Conservation (phyloP, 2,329 filamentous ascomycete species). For the Lachnellula subtilissima region DNA sequence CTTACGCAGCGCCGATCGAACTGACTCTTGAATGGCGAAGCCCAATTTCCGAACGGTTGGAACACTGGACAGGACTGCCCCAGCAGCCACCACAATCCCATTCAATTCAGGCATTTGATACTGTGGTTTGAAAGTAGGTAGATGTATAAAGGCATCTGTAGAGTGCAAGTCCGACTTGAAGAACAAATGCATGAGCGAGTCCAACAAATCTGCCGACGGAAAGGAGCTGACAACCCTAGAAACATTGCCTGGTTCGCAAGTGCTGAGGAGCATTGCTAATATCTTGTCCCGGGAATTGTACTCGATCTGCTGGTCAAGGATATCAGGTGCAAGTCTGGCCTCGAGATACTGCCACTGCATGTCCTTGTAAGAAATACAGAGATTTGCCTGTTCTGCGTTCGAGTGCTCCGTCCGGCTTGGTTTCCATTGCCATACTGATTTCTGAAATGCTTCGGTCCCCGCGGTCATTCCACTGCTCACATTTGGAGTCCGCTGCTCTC, state of each 20-base stretch:
- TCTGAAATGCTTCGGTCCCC: conserved; percentile 11
- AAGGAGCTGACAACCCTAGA: conserved; percentile 14
- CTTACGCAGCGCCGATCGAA: conserved; percentile 10
- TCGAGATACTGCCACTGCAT: conserved; percentile 2
- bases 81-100: conserved; percentile 13
- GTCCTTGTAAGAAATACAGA: conserved; percentile 6
- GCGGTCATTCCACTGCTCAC: background rate
- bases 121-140: conserved; percentile 10
- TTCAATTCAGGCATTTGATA: conserved; percentile 11
- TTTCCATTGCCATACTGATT: conserved; percentile 14
- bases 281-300: conserved; percentile 17
- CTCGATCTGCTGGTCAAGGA: conserved; percentile 5
- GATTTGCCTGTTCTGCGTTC: conserved; percentile 7
- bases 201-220: conserved; percentile 18
- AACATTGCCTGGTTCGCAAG: background rate
- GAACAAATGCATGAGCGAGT: conserved; percentile 18
- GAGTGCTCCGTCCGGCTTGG: conserved; percentile 10
- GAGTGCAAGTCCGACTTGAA: conserved; percentile 5
- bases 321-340: background rate
- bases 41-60: conserved; percentile 20
- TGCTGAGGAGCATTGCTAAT: conserved; percentile 18
- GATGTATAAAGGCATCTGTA: conserved; percentile 20
- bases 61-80: conserved; percentile 11
- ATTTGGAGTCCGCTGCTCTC: background rate
- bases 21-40: conserved; percentile 23